These are phyloP conservation scores for Ascodesmis nigricans DNA, from an alignment of 495 filamentous ascomycete genomes.

Conservation along the genomic window DNA sequence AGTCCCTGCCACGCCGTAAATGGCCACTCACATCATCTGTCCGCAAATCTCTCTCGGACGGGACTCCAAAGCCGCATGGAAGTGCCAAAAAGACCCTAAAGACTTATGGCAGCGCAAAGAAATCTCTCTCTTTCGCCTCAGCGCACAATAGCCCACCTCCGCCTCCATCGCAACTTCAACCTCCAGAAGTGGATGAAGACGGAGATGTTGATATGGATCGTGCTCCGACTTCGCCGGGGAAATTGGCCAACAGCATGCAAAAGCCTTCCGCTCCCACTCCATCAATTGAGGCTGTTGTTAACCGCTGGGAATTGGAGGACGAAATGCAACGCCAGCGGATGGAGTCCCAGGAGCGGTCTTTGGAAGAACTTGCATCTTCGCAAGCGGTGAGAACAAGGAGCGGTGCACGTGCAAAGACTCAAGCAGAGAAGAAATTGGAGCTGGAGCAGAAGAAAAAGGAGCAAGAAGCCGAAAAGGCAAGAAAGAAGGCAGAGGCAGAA, in stretches of 20 bases:
- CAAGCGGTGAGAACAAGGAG: conserved; percentile 12
- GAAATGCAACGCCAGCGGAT: neutral
- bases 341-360: conserved; percentile 3
- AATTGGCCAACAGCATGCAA: neutral
- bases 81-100: neutral
- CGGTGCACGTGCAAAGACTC: too few species aligned
- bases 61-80: too few species aligned
- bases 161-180: too few species aligned
- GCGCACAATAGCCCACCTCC: neutral
- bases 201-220: too few species aligned
- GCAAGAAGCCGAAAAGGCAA: conserved; percentile 3
- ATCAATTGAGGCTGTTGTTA: neutral
- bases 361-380: conserved; percentile 1
- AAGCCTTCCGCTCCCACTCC: too few species aligned
- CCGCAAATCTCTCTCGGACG: too few species aligned
- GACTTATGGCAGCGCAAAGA: neutral
- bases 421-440: neutral
- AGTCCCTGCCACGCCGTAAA: too few species aligned
- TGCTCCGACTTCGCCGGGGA: neutral
- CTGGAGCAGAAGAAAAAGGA: conserved; percentile 5
- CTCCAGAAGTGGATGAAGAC: too few species aligned
- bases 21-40: too few species aligned
- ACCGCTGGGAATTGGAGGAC: neutral
- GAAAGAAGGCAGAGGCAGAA: conserved; percentile 1
- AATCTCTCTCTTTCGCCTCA: neutral